These are phyloP conservation scores for Hyphopichia khmerensis DNA, from an alignment of 1,139 yeast genomes.

Conservation along the genomic window DNA sequence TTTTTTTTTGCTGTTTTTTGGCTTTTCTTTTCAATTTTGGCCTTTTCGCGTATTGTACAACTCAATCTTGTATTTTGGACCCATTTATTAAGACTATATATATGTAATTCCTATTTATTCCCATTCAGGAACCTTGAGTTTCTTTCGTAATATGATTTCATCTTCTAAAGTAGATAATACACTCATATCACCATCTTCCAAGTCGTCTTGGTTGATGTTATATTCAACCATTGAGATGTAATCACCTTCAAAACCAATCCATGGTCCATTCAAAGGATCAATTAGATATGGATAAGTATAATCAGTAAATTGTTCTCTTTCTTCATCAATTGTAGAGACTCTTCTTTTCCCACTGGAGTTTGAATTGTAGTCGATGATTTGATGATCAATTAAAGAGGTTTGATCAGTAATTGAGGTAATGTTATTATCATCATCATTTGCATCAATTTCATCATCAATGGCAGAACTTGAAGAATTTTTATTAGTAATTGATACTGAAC, in stretches of 20 bases:
- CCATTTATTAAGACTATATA: no score
- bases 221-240: slow-evolving; percentile 41
- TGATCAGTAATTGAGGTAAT: not conserved
- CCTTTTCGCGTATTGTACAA: not conserved
- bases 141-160: slow-evolving; percentile 30
- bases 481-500: not conserved
- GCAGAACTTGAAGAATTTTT: not conserved
- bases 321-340: slow-evolving; percentile 54
- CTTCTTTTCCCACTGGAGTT: slow-evolving; percentile 20
- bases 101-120: slow-evolving; percentile 40
- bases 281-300: slow-evolving; percentile 50
- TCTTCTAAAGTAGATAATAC: slow-evolving; percentile 20
- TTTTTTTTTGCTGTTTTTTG: not conserved
- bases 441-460: slow-evolving; percentile 26
- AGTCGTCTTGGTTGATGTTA: slow-evolving; percentile 13
- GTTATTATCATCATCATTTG: slow-evolving; percentile 31
- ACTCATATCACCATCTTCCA: slow-evolving; percentile 24
- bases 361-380: slow-evolving; percentile 5
- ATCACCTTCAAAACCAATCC: slow-evolving; percentile 59
- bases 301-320: slow-evolving; percentile 49
- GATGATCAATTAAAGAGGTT: not conserved
- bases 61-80: no score
- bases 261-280: slow-evolving; percentile 54
- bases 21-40: no score
- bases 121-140: slow-evolving; percentile 44